Conservation (phyloP, 176 grass and related monocot species). For the Oryza meridionalis region DNA sequence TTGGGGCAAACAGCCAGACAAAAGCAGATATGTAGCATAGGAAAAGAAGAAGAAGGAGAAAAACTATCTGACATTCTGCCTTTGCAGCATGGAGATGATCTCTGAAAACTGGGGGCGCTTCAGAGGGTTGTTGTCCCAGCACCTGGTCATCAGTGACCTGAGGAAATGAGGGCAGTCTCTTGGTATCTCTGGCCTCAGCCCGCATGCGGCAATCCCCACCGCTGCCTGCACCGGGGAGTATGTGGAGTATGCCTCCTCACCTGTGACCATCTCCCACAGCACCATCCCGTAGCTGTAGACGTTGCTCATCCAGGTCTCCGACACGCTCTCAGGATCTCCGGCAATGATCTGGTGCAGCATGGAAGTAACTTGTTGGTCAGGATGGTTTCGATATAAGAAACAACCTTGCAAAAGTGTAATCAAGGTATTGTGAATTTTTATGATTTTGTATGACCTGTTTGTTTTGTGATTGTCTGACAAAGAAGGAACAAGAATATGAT, state of each 20-base stretch:
- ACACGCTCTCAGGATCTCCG: slow-evolving; percentile 86
- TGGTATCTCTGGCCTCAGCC: slow-evolving; percentile 89
- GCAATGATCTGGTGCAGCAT: slow-evolving; percentile 76
- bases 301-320: slow-evolving; percentile 96
- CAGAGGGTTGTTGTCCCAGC: slow-evolving; percentile 80
- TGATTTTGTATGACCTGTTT: not conserved
- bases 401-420: not conserved
- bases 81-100: slow-evolving; percentile 73
- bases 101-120: slow-evolving; percentile 92
- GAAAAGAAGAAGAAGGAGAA: not conserved
- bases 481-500: not conserved
- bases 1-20: slow-evolving; percentile 51
- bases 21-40: slow-evolving; percentile 43
- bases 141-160: slow-evolving; percentile 79
- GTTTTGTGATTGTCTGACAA: not conserved
- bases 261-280: slow-evolving; percentile 88
- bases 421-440: not conserved
- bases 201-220: slow-evolving; percentile 88
- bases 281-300: slow-evolving; percentile 96
- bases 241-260: slow-evolving; percentile 91
- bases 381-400: slow-evolving; percentile 7
- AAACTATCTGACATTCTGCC: slow-evolving; percentile 77
- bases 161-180: slow-evolving; percentile 79
- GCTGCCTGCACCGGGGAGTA: slow-evolving; percentile 97
- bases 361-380: slow-evolving; percentile 35